Base-by-base conservation (phyloP, 768 basidiomycete species). In the Trametes punicea region DNA sequence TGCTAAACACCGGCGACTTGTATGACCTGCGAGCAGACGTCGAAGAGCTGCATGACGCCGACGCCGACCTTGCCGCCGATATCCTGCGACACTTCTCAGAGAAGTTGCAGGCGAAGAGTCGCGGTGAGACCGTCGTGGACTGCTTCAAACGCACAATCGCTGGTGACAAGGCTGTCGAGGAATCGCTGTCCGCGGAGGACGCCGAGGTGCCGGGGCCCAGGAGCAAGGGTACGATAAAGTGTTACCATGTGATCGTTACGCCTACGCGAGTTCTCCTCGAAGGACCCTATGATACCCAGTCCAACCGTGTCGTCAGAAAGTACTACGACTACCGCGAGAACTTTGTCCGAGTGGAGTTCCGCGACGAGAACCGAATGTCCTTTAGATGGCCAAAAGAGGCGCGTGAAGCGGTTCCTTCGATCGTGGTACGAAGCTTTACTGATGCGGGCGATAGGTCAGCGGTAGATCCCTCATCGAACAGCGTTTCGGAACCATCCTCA, bases 341-440 rank as follows among this genome's bases (percentile, higher is more conserved):
- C 61, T 94, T 94, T 66, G 65, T 94, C 27, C 84, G 91, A 11
- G 90, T 93, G 29, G 83, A 88, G 61, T 90, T 93, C 62, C 79
- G 84, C 3, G 91, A 93, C 52, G 91, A 94, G 71, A 85, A 91
- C 62, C 75, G 77, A 36, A 75, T 87, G 18, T 74, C 78, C 29
- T 84, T 84, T 59, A 78, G 81, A 11, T 88, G 85, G 86, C 58
- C 53, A 2, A 46, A 38, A n/a, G 54, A 55, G 30, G 58, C 55
- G 6, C n/a, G 58, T 36, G 0, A 18, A 15, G 6, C 10, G 2
- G 3, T 26, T 3, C 27, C 18, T 34, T 9, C 15, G 18, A 9
- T 3, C 40, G 23, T 23, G n/a, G 11, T 25, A 36, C 26, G 51
- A 60, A 27, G 54, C 21, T 40, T 51, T 46, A 41, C 33, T 79